phyloP scores from a whole-genome alignment of 129 eudicot genomes.

The Scalesia atractyloides region DNA sequence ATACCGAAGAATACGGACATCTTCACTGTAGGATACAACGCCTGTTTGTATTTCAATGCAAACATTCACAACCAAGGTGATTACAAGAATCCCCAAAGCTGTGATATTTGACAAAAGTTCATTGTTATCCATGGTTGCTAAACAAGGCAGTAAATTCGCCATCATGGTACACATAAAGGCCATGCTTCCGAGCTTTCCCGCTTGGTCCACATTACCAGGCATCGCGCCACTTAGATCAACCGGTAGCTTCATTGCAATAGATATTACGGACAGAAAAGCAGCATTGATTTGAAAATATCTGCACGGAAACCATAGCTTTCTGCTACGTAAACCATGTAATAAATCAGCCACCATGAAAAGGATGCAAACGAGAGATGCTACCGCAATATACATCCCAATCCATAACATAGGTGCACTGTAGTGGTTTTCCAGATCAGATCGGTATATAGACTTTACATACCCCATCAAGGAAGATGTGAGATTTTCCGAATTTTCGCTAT shows the following conservation, averaged over 20 bases:
- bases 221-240: not conserved
- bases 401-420: not conserved
- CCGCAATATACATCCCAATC: not conserved
- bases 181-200: slow-evolving; percentile 4
- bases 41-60: not conserved
- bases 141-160: not conserved
- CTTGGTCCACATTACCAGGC: slow-evolving; percentile 6
- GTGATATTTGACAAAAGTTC: not conserved
- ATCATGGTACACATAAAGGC: slow-evolving; percentile 5
- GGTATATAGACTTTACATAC: not conserved
- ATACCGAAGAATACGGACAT: not conserved
- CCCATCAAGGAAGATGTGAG: too few relatives aligned
- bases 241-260: not conserved
- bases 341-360: not conserved
- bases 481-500: too few relatives aligned
- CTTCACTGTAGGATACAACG: not conserved
- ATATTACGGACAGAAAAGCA: not conserved
- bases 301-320: not conserved
- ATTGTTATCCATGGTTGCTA: not conserved
- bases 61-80: slow-evolving; percentile 1
- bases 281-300: not conserved
- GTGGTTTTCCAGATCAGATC: not conserved
- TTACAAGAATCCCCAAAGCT: slow-evolving; percentile 1
- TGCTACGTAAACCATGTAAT: not conserved
- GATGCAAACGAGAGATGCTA: not conserved